A percentile compares a stretch with the other conserved stretches of the same genome.
Conservation (phyloP, 345 rosid species). For the Gossypium stocksii region DNA sequence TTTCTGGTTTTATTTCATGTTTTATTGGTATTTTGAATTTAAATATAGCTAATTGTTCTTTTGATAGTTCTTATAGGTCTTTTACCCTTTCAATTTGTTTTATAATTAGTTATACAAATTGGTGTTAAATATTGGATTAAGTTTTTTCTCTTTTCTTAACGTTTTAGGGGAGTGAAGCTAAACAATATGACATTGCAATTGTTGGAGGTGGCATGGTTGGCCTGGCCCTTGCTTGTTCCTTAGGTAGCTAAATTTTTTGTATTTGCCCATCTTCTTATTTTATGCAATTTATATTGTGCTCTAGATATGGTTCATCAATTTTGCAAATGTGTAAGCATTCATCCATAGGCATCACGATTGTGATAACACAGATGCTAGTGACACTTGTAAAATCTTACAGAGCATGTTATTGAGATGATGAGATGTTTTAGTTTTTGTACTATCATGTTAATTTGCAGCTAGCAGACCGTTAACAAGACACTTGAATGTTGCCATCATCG, state of each 20-base stretch:
- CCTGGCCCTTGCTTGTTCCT: constrained; percentile 87
- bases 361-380: background rate
- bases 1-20: background rate
- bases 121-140: constrained; percentile 4
- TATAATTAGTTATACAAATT: background rate
- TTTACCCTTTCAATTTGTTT: background rate
- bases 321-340: background rate
- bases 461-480: constrained; percentile 74
- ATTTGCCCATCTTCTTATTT: background rate
- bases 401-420: background rate
- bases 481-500: constrained; percentile 76
- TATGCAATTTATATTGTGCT: background rate
- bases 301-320: background rate
- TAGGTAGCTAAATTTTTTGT: constrained; percentile 40
- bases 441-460: constrained; percentile 44
- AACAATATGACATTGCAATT: constrained; percentile 65
- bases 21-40: background rate
- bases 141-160: background rate
- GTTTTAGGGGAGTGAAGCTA: constrained; percentile 33
- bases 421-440: background rate
- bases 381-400: background rate
- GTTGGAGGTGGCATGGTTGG: constrained; percentile 99
- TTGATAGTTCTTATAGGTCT: too few relatives aligned
- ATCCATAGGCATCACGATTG: background rate
- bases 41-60: background rate